A percentile compares a stretch with the other conserved stretches of the same genome.
Evolutionary conservation across 805 yeast species (phyloP).

Genomic region (Nadsonia fulvescens): DNA sequence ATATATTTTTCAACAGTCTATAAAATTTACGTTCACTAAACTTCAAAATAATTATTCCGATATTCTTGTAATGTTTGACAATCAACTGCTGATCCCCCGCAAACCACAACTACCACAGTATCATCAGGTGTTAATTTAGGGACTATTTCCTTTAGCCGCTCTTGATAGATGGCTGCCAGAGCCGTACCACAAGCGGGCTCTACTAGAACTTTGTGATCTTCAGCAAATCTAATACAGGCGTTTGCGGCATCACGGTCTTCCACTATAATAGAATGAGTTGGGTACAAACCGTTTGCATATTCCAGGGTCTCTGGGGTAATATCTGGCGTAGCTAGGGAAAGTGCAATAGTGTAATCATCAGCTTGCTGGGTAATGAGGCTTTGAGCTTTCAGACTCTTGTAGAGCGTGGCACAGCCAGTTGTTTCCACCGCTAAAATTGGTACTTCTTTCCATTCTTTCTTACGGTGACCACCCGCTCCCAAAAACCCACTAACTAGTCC

Average conservation of each 20-base stretch:
- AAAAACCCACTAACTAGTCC: constrained; percentile 37
- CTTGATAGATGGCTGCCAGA: constrained; percentile 25
- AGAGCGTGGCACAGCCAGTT: constrained; percentile 41
- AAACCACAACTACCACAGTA: constrained; percentile 35
- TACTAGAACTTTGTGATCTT: constrained; percentile 31
- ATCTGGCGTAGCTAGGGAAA: constrained; percentile 43
- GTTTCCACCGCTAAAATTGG: constrained; percentile 37
- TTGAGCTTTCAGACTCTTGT: constrained; percentile 29
- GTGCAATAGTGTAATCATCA: constrained; percentile 34
- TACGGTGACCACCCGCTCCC: too few species aligned
- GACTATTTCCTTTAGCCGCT: constrained; percentile 9
- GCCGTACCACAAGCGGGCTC: constrained; percentile 70
- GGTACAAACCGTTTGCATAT: constrained; percentile 24
- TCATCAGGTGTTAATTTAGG: constrained; percentile 21
- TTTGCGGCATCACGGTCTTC: constrained; percentile 38
- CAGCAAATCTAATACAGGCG: constrained; percentile 32
- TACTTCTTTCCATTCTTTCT: constrained; percentile 16
- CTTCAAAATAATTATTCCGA: too few species aligned
- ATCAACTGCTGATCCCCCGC: constrained; percentile 31
- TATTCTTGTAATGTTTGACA: constrained; percentile 12
- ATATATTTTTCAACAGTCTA: too few species aligned
- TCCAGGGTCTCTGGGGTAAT: constrained; percentile 33
- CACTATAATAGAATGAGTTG: constrained; percentile 25
- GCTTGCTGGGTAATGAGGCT: constrained; percentile 27
- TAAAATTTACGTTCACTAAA: too few species aligned